Conservation (phyloP, 208 protist genomes). For the Acanthamoeba polyphaga region DNA sequence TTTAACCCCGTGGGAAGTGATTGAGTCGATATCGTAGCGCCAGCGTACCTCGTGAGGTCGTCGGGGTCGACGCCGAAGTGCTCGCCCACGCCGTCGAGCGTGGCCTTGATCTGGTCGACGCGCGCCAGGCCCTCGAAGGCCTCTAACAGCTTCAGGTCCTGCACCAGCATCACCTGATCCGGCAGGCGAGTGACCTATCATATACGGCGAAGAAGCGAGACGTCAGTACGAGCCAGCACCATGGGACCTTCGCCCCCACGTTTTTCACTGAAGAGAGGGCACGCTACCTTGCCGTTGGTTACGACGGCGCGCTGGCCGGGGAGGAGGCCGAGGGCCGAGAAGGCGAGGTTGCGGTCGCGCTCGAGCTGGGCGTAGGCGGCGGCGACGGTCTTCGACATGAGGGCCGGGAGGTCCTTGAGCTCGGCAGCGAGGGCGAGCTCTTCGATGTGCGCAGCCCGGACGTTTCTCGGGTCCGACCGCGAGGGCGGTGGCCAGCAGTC, state of each 20-base stretch:
- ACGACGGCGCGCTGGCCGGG: slow-evolving; percentile 7
- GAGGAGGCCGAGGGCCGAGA: neutral
- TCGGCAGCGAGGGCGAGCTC: slow-evolving; percentile 7
- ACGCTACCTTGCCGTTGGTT: slow-evolving; percentile 31
- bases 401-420: slow-evolving; percentile 13
- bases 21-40: no score
- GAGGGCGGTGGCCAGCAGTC: neutral
- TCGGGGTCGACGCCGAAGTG: slow-evolving; percentile 17
- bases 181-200: neutral
- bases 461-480: neutral
- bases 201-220: no score
- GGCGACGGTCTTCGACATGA: neutral
- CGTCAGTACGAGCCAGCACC: neutral
- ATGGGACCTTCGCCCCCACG: neutral
- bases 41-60: slow-evolving; percentile 23
- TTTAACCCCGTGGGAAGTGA: no score
- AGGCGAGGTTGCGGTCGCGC: neutral
- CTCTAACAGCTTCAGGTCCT: neutral
- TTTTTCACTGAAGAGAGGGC: neutral
- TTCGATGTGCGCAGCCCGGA: neutral
- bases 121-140: neutral
- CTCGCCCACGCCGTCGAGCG: neutral
- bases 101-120: neutral
- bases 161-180: neutral
- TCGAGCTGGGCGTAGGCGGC: neutral